Percentiles rank a stretch among this genome's conserved stretches.
Evolutionary conservation across 2,329 filamentous ascomycete genomes (phyloP).

Genomic region (Pestalotiopsis sp.): DNA sequence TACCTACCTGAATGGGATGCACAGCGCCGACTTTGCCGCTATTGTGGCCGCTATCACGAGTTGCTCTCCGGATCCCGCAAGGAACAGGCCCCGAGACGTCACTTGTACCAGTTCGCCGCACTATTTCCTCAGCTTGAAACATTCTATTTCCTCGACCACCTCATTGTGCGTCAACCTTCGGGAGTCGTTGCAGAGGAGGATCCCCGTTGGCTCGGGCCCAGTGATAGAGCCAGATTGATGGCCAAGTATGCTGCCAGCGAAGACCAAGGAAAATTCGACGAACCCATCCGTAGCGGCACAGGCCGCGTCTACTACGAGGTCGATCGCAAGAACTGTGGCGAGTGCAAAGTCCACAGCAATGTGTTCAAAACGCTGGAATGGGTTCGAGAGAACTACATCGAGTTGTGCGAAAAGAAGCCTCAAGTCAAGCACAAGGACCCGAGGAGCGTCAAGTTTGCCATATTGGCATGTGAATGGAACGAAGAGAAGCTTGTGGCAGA

Average conservation of each 20-base stretch:
- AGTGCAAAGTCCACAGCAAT: slow-evolving; percentile 39
- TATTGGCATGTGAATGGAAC: slow-evolving; percentile 46
- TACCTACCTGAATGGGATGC: slow-evolving; percentile 46
- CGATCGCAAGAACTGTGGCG: slow-evolving; percentile 35
- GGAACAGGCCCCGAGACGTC: slow-evolving; percentile 35
- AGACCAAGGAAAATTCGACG: slow-evolving; percentile 14
- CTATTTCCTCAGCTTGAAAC: slow-evolving; percentile 43
- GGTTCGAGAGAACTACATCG: slow-evolving; percentile 40
- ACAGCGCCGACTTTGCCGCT: slow-evolving; percentile 31
- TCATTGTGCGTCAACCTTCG: slow-evolving; percentile 36
- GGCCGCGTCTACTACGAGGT: slow-evolving; percentile 36
- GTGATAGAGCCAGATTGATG: slow-evolving; percentile 15
- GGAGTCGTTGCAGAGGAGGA: slow-evolving; percentile 11
- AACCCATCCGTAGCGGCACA: slow-evolving; percentile 30
- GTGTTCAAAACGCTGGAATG: slow-evolving; percentile 40
- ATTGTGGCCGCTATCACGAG: slow-evolving; percentile 37
- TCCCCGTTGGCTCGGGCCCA: slow-evolving; percentile 8
- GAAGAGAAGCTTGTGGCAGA: slow-evolving; percentile 2
- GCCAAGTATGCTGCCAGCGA: neutral
- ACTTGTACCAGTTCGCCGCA: slow-evolving; percentile 47
- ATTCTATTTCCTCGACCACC: slow-evolving; percentile 49
- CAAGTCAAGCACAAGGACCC: slow-evolving; percentile 34
- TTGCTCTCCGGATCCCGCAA: slow-evolving; percentile 19
- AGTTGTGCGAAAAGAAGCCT: slow-evolving; percentile 37
- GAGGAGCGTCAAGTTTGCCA: slow-evolving; percentile 40